Evolutionary conservation across 2,329 filamentous ascomycete species (phyloP).

Genomic region (Fusarium concolor): DNA sequence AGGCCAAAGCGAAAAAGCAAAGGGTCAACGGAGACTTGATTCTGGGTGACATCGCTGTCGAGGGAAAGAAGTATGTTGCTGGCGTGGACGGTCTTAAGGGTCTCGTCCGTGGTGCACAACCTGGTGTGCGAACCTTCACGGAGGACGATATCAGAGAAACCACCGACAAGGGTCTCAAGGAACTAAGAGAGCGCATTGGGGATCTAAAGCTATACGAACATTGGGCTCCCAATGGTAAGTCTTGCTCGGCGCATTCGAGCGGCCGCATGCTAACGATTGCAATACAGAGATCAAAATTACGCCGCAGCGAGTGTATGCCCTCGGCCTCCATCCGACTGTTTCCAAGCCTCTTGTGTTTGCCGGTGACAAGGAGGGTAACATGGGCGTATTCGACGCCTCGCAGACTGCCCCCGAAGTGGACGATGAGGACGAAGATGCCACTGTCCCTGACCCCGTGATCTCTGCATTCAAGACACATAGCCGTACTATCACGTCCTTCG

Average conservation of each 20-base stretch:
- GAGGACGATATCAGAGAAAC: constrained; percentile 86
- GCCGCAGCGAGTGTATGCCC: constrained; percentile 85
- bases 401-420: constrained; percentile 72
- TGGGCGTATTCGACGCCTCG: constrained; percentile 91
- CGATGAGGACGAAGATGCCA: constrained; percentile 75
- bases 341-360: constrained; percentile 92
- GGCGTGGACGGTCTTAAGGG: constrained; percentile 72
- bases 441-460: constrained; percentile 78
- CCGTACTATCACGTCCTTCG: constrained; percentile 86
- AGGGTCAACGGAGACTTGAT: constrained; percentile 70
- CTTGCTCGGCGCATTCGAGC: no score
- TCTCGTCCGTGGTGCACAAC: constrained; percentile 75
- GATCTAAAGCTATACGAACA: constrained; percentile 82
- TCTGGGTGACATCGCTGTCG: constrained; percentile 81
- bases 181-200: constrained; percentile 80
- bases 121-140: constrained; percentile 86
- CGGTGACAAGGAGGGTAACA: constrained; percentile 90
- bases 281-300: constrained; percentile 85
- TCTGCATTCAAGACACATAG: constrained; percentile 91
- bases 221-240: constrained; percentile 81
- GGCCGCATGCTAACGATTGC: neutral
- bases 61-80: constrained; percentile 79
- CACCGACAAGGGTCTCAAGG: constrained; percentile 78
- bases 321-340: constrained; percentile 87
- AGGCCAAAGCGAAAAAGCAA: constrained; percentile 67